These are phyloP conservation scores for Trichosporon sp. DNA, from an alignment of 1,284 basidiomycete genomes.

Conservation along the genomic window DNA sequence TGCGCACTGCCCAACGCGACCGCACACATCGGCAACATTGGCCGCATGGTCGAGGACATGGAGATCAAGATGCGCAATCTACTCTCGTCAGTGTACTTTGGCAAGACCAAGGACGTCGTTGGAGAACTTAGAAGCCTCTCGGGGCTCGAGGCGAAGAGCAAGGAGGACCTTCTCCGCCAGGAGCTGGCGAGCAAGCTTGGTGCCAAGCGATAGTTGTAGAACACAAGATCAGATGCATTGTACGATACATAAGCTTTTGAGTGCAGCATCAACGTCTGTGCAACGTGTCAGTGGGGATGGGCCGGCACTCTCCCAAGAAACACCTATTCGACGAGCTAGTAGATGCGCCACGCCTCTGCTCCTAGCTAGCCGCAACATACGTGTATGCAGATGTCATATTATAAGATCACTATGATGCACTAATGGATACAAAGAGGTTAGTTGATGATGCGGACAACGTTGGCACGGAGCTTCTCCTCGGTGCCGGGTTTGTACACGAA, in stretches of 20 bases:
- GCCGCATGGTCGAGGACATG: constrained; percentile 95
- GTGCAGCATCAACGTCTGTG: too few relatives aligned
- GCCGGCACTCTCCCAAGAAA: too few relatives aligned
- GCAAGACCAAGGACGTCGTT: constrained; percentile 92
- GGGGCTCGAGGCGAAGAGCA: constrained; percentile 73
- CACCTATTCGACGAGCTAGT: too few relatives aligned
- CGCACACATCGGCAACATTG: constrained; percentile 87
- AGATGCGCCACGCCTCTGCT: too few relatives aligned
- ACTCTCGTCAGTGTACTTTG: constrained; percentile 95
- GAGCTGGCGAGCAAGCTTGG: constrained; percentile 69
- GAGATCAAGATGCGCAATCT: constrained; percentile 97
- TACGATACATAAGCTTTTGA: not conserved
- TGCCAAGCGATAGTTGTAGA: constrained; percentile 28
- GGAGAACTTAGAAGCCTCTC: constrained; percentile 82
- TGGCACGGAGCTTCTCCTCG: not conserved
- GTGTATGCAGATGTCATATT: not conserved
- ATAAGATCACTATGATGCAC: not conserved
- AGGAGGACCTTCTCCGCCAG: constrained; percentile 80
- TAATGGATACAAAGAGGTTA: not conserved
- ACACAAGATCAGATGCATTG: constrained; percentile 12
- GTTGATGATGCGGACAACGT: constrained; percentile 8
- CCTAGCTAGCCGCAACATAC: too few relatives aligned
- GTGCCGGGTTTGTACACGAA: constrained; percentile 19
- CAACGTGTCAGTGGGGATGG: too few relatives aligned
- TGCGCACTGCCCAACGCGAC: constrained; percentile 67